phyloP scores from a whole-genome alignment of 768 basidiomycete species.

The Suillus variegatus region DNA sequence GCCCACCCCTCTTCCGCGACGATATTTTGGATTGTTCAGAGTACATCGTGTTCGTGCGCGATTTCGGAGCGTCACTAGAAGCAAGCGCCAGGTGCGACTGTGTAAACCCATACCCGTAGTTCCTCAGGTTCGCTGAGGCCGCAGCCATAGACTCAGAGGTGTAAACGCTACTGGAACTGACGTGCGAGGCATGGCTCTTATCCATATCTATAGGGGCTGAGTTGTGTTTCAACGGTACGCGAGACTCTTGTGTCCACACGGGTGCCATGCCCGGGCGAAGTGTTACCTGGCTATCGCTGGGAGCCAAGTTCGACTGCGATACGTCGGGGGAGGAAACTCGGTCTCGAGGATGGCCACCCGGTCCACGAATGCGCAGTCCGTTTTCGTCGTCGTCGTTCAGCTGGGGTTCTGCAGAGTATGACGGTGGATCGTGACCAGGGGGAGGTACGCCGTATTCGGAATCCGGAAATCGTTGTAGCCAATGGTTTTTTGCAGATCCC shows the following conservation, averaged over 20 bases:
- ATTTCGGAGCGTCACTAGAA: constrained; percentile 2
- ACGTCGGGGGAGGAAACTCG: constrained; percentile 10
- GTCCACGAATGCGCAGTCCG: constrained; percentile 37
- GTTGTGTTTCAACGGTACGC: constrained; percentile 11
- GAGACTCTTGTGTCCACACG: constrained; percentile 16
- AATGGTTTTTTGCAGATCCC: constrained; percentile 5
- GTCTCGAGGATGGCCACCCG: constrained; percentile 14
- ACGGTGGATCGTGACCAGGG: background rate
- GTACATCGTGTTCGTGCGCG: constrained; percentile 8
- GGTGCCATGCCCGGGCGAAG: constrained; percentile 10
- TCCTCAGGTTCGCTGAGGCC: constrained; percentile 24
- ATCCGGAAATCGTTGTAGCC: constrained; percentile 10
- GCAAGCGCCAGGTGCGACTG: constrained; percentile 11
- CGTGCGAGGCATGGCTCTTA: constrained; percentile 5
- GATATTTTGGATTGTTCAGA: constrained; percentile 9
- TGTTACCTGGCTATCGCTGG: constrained; percentile 11
- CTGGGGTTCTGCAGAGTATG: background rate
- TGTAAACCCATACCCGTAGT: constrained; percentile 24
- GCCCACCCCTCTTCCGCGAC: constrained; percentile 2
- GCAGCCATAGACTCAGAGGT: constrained; percentile 23
- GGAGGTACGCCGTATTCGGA: background rate
- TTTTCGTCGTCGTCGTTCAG: constrained; percentile 33
- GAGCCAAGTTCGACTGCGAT: background rate
- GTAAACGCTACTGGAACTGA: constrained; percentile 24
- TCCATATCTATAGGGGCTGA: background rate